Evolutionary conservation across 441 rosid species (phyloP).

Genomic region (Mallotus japonicus): DNA sequence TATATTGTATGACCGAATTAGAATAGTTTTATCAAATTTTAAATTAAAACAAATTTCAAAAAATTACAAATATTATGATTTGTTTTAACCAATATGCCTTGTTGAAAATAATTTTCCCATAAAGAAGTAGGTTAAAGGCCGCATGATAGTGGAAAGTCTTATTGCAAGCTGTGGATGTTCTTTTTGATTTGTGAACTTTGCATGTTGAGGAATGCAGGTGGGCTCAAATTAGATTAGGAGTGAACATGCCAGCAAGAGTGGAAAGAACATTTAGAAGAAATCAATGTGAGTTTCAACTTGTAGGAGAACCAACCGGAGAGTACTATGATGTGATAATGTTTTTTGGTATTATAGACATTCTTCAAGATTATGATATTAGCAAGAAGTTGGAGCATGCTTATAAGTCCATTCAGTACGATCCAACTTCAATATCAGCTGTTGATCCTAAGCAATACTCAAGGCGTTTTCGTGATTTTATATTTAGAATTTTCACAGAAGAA

Average conservation of each 20-base stretch:
- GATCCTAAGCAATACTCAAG: constrained; percentile 90
- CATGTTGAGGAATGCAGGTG: constrained; percentile 43
- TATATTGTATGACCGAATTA: too few relatives aligned
- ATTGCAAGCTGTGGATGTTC: too few relatives aligned
- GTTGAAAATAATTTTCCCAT: too few relatives aligned
- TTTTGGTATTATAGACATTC: constrained; percentile 88
- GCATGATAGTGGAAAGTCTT: too few relatives aligned
- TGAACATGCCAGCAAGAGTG: constrained; percentile 72
- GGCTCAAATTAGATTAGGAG: constrained; percentile 65
- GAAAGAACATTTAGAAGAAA: constrained; percentile 70
- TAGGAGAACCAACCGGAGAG: constrained; percentile 87
- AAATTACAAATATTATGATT: too few relatives aligned
- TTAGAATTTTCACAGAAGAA: constrained; percentile 75
- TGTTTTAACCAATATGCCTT: too few relatives aligned
- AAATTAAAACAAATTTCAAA: too few relatives aligned
- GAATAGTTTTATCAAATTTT: too few relatives aligned
- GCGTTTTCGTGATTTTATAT: constrained; percentile 88
- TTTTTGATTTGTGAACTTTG: neutral
- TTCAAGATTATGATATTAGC: constrained; percentile 94
- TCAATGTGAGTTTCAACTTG: constrained; percentile 58
- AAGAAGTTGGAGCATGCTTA: constrained; percentile 96
- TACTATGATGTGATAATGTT: constrained; percentile 65
- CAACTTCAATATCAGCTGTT: constrained; percentile 95
- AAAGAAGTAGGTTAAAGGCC: too few relatives aligned
- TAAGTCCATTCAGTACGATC: constrained; percentile 91